Evolutionary conservation across 441 rosid genomes (phyloP), one percentile per base, ranked within the genome.

Genomic region (Capsella rubella): DNA sequence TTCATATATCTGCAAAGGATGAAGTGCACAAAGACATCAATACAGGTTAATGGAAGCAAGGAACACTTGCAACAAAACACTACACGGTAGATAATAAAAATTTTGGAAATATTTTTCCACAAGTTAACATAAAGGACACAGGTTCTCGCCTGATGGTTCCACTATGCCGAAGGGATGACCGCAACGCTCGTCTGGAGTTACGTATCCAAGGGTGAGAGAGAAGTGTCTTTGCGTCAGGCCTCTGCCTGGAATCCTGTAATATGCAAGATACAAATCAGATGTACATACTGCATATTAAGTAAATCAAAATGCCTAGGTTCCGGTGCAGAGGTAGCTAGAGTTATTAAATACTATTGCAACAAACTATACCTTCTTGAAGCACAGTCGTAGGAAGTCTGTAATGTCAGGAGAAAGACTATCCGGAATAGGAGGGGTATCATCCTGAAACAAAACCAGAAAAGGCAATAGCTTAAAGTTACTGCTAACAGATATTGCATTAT

Each of bases 201-300:
- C 83, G 94, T 83, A 96, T 96, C 99, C 99, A 96, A 72, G 97
- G 95, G 79, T 96, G 99, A 74, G 98, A 96, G 72, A 96, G 97
- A 67, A 96, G 78, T 32, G 97, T 89, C 86, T 96, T 93, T 37
- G 99, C 99, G 87, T 96, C 98, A 46, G 99, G 97, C 82, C 99
- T 89, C 84, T 91, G 95, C 72, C 97, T 88, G 60, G 99, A 92
- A 85, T 93, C 99, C 99, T 96, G 83, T 53, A 76, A 78, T 42
- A 77, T 13, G 67, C 65, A 77, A 81, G 49, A 74, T 40, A 67
- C 16, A 77, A 56, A 58, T 71, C 51, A 71, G 50, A 57, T 51
- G 42, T 52, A 37, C 9, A 64, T 49, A 70, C 28, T 21, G 43
- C 49, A 55, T 61, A 46, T 39, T 9, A 35, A 8, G 50, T 31